Base-by-base conservation (phyloP, 345 rosid genomes). In the Brassica nigra region DNA sequence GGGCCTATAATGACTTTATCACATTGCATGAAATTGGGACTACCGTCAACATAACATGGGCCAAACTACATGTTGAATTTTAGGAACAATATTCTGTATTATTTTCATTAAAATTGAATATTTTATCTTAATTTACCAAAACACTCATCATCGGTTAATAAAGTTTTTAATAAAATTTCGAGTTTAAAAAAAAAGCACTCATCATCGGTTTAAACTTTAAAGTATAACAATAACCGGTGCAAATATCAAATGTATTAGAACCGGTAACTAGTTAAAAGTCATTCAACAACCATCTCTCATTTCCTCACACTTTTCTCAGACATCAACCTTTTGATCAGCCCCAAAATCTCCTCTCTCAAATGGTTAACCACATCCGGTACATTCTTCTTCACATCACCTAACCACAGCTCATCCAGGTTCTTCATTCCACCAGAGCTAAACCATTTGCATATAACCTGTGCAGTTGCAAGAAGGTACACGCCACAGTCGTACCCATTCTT, bases 401-500 rank as follows among this genome's bases (percentile, higher is more conserved):
- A 88, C 97, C 99, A 95, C 65, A 87, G 57, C 30, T 64, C 81
- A 33, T 75, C 82, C 16, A 5, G 31, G 44, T 85, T 79, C 78
- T 82, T 80, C 29, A 14, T 18, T 44, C 83, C 82, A 1, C 27
- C 77, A 6, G 76, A 74, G 75, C 71, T 71, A 70, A 86, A 62
- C 98, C 98, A 90, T 34, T 65, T 11, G 80, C 90, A 89, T 65
- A 89, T 86, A 18, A 84, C 84, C 66, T 84, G 81, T 15, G 96
- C 90, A 18, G 68, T 80, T 9, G 97, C 94, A 4, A 83, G 81
- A 54, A 91, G 90, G 44, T 82, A 87, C 39, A 91, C 77, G 42
- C 98, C 98, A 44, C 98, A 91, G 61, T 95, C 99, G 11, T 84
- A 83, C 34, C 92, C 87, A 81, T 91, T 93, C 69, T 70, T 64